Evolutionary conservation across 139 green algal species (phyloP).

Genomic region (Chlorella sp.): DNA sequence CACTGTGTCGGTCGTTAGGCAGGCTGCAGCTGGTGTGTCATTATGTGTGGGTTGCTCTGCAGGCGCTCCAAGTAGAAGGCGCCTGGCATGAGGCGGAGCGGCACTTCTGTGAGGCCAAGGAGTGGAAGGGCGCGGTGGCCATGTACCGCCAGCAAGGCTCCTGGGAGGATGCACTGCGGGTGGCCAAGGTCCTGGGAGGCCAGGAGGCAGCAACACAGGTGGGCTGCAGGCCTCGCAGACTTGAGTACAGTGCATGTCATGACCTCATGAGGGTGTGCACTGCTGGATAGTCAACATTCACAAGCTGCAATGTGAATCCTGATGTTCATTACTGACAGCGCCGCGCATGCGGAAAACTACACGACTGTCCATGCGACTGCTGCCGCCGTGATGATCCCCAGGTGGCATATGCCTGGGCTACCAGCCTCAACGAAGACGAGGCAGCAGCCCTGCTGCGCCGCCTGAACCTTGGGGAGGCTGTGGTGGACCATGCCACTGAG

Average conservation of each 20-base stretch:
- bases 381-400: too few relatives aligned
- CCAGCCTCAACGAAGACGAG: slow-evolving; percentile 59
- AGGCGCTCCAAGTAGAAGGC: slow-evolving; percentile 58
- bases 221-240: too few relatives aligned
- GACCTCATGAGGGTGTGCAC: too few relatives aligned
- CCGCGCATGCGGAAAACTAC: too few relatives aligned
- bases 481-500: slow-evolving; percentile 65
- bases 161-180: slow-evolving; percentile 73
- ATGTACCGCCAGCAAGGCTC: slow-evolving; percentile 58
- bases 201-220: slow-evolving; percentile 66
- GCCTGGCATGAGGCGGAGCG: slow-evolving; percentile 64
- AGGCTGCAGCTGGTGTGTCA: too few relatives aligned
- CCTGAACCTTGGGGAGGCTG: slow-evolving; percentile 54
- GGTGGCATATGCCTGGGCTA: slow-evolving; percentile 77
- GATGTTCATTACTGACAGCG: too few relatives aligned
- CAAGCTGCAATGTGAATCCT: too few relatives aligned
- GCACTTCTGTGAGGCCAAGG: slow-evolving; percentile 68
- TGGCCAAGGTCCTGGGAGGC: slow-evolving; percentile 73
- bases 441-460: slow-evolving; percentile 52
- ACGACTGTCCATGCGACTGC: too few relatives aligned
- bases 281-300: too few relatives aligned
- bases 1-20: too few relatives aligned
- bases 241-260: too few relatives aligned
- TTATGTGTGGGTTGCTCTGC: background rate
- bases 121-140: slow-evolving; percentile 76